Evolutionary conservation across 129 eudicot species (phyloP), one percentile per base, ranked within the genome.

Genomic region (Scalesia atractyloides): DNA sequence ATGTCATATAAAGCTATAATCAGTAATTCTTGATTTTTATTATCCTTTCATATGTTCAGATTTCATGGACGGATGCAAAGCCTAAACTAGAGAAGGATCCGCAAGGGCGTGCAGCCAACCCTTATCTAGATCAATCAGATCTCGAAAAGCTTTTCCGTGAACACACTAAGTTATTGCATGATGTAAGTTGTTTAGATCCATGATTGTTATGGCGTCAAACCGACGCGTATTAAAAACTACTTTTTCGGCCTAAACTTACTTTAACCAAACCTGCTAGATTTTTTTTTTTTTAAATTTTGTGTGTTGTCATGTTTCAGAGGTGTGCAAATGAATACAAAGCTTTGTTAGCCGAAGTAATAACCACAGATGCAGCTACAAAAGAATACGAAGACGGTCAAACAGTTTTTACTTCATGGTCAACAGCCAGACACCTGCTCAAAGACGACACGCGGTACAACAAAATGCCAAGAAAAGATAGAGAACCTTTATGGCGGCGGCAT

Each of bases 121-220:
- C 96, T 59, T 81, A 91, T 64, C 75, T 95, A 72, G 97, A 95
- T 76, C 88, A 86, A 75, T 86, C 96, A 18, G 99, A 95, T 73
- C 78, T 88, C 12, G 99, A 95, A 75, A 95, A 90, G 85, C 96
- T 95, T 70, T 95, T 95, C 84, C 85, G 99, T 34, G 99, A 95
- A 61, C 97, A 95, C 76, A 86, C 86, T 0, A 95, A 95, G 70
- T 74, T 80, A 59, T 85, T 95, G 76, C 76, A 90, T 53, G 99
- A 95, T 83, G 99, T 95, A 82, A 79, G 82, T 50, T 66, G 44
- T 17, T 60, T 18, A 68, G 50, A 15, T 16, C 64, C 30, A 16
- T 33, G 46, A 37, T 47, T 50, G 13, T 48, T 48, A 77, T 5
- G 43, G 5, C 13, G 1, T 2, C 44, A 39, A 5, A 39, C 8